Base-by-base conservation (phyloP, 805 yeast species). In the Nakazawaea wyomingensis region DNA sequence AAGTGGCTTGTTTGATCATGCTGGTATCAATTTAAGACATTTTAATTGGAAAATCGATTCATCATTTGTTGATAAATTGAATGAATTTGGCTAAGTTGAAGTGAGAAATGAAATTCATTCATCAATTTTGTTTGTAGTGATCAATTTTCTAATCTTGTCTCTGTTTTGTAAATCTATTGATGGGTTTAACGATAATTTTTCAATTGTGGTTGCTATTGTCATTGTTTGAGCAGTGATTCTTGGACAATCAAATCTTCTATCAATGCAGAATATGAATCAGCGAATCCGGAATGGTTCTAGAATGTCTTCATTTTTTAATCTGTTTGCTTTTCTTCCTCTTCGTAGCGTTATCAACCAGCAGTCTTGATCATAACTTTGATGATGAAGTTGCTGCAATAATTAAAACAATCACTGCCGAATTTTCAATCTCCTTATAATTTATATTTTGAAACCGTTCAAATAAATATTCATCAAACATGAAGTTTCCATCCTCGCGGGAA, bases 211-310 rank as follows among this genome's bases (percentile, higher is more conserved):
- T n/a, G n/a, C n/a, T n/a, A n/a, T n/a, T n/a, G n/a, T n/a, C 13
- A 13, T 43, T 28, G 13, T n/a, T 33, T 22, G n/a, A 41, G 46
- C 45, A 45, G 47, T 24, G 44, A 47, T 20, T 48, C 53, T 37
- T 68, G 70, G 16, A 54, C 48, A 8, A 51, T 49, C 24, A 73
- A 50, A 48, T 80, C 87, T 29, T 62, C 56, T 19, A 67, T 59
- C 45, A 82, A 74, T 0, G 78, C 74, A 45, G 65, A 65, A 2
- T 78, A 73, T 3, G 78, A 72, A 43, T 76, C 77, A 24, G 68
- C 65, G 50, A 69, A 74, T 3, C 88, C 88, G 42, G 71, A 69
- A 52, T 79, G 77, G 14, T 10, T 36, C 44, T 13, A 57, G 54
- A 4, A 58, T 46, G 21, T 58, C 59, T 43, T 54, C 27, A 35